Conservation (phyloP, 2,329 filamentous ascomycete genomes). For the Beauveria sp. region DNA sequence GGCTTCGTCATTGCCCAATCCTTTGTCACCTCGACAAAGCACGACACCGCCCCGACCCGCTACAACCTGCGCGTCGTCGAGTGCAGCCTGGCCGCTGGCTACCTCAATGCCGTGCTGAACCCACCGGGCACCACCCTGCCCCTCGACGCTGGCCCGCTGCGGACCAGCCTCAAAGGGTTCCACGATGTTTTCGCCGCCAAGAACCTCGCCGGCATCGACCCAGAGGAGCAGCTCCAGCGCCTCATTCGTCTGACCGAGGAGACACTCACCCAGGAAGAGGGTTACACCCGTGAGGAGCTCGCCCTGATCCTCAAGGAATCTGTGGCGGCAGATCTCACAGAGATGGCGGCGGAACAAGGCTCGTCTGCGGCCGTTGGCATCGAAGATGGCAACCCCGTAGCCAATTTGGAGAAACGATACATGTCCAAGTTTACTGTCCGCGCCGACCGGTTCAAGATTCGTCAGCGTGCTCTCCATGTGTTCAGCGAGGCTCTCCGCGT, state of each 20-base stretch:
- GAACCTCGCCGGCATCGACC: conserved; percentile 32
- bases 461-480: conserved; percentile 82
- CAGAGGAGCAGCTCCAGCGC: conserved; percentile 62
- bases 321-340: conserved; percentile 62
- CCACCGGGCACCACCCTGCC: conserved; percentile 55
- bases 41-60: conserved; percentile 84
- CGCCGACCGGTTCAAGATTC: conserved; percentile 78
- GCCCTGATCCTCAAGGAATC: conserved; percentile 58
- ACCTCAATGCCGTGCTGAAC: conserved; percentile 52
- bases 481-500: conserved; percentile 85
- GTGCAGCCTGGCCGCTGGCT: conserved; percentile 77
- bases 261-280: conserved; percentile 68
- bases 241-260: conserved; percentile 62
- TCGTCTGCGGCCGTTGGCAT: neutral
- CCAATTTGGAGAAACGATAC: conserved; percentile 60
- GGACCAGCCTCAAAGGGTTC: conserved; percentile 76
- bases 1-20: conserved; percentile 92
- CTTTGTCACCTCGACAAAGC: conserved; percentile 90
- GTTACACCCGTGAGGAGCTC: conserved; percentile 84
- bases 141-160: conserved; percentile 72
- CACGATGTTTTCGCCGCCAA: conserved; percentile 60
- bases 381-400: neutral
- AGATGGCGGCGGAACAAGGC: neutral
- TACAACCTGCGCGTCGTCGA: conserved; percentile 97
- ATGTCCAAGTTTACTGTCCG: conserved; percentile 85